phyloP scores from a whole-genome alignment of 805 yeast species.

The Yamadazyma phyllophila region DNA sequence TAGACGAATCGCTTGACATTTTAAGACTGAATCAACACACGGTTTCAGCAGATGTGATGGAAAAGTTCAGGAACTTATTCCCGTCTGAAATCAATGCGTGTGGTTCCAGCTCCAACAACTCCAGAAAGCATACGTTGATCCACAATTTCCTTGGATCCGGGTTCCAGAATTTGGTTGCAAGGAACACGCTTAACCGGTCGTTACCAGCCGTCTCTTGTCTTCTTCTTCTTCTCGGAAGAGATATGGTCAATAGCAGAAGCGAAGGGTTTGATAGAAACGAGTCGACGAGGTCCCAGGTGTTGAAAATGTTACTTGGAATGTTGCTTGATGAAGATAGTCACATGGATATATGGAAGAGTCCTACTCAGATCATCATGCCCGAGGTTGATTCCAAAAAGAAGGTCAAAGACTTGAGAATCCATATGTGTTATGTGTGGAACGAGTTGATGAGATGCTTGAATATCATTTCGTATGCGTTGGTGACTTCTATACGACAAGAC shows the following conservation, averaged over 20 bases:
- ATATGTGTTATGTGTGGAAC: conserved; percentile 34
- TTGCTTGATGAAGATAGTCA: conserved; percentile 10
- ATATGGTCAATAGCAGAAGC: conserved; percentile 18
- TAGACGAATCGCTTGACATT: conserved; percentile 29
- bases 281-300: not conserved
- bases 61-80: conserved; percentile 20
- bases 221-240: conserved; percentile 24
- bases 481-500: not conserved
- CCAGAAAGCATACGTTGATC: not conserved
- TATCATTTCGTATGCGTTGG: conserved; percentile 9
- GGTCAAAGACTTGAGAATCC: conserved; percentile 23
- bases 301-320: conserved; percentile 19
- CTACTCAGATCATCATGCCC: conserved; percentile 22
- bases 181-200: conserved; percentile 11
- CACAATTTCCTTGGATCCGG: conserved; percentile 5
- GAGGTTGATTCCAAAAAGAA: conserved; percentile 18
- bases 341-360: conserved; percentile 35
- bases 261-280: conserved; percentile 11
- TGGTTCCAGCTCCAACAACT: not conserved
- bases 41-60: conserved; percentile 10
- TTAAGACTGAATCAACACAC: conserved; percentile 13
- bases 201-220: conserved; percentile 18
- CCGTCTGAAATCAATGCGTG: conserved; percentile 20
- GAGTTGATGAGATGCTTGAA: conserved; percentile 34
- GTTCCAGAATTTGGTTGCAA: not conserved